These are phyloP conservation scores for Pseudomonodictys pantanalensis DNA, from an alignment of 495 filamentous ascomycete species.

Conservation along the genomic window DNA sequence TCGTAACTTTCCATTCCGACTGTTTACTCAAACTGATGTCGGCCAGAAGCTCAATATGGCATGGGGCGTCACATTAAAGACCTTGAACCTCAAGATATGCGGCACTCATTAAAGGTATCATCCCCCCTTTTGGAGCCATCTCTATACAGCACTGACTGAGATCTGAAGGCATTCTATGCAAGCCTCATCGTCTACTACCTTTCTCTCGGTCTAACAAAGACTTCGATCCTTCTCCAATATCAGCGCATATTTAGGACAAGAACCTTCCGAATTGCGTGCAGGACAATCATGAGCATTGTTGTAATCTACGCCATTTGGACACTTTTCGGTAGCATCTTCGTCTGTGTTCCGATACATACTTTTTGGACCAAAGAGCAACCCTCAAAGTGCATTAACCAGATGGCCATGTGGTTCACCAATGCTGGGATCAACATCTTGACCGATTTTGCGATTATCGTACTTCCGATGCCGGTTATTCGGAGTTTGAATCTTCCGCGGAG, in stretches of 20 bases:
- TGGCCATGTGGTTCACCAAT: conserved; percentile 50
- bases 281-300: conserved; percentile 27
- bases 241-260: conserved; percentile 28
- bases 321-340: conserved; percentile 35
- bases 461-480: conserved; percentile 36
- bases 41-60: conserved; percentile 27
- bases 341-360: conserved; percentile 35
- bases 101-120: conserved; percentile 22
- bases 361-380: conserved; percentile 41
- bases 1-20: background rate
- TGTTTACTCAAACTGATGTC: background rate
- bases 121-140: background rate
- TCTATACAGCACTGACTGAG: background rate
- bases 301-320: conserved; percentile 30
- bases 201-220: conserved; percentile 32
- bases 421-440: conserved; percentile 52
- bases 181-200: conserved; percentile 34
- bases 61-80: conserved; percentile 28
- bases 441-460: conserved; percentile 48
- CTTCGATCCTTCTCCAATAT: conserved; percentile 38
- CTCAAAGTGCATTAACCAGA: conserved; percentile 46
- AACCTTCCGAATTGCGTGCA: conserved; percentile 28
- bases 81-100: conserved; percentile 1
- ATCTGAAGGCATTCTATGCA: conserved; percentile 30
- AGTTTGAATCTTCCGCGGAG: conserved; percentile 30